Evolutionary conservation across 192 early-diverging fungal species (phyloP).

Genomic region (Oehlia diaphana): DNA sequence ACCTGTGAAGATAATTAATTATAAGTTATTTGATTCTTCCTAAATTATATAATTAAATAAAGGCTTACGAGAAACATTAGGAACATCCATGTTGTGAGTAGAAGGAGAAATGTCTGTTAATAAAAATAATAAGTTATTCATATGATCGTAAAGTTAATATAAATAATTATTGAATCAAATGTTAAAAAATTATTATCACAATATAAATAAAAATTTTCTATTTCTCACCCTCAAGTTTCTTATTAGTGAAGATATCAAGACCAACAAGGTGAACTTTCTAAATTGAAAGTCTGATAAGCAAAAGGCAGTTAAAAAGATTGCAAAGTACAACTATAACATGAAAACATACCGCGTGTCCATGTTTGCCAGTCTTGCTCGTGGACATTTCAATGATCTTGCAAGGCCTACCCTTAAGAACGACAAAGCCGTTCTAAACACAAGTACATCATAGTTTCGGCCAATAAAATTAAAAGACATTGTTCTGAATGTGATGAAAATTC

Average conservation of each 20-base stretch:
- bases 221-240: conserved; percentile 82
- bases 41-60: background rate
- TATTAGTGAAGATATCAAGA: conserved; percentile 96
- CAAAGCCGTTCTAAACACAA: conserved; percentile 74
- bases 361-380: conserved; percentile 99
- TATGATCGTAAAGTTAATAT: background rate
- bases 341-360: conserved; percentile 84
- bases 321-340: background rate
- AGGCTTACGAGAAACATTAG: conserved; percentile 77
- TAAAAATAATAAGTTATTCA: background rate
- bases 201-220: background rate
- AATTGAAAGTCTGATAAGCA: background rate
- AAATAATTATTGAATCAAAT: background rate
- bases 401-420: conserved; percentile 97
- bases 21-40: background rate
- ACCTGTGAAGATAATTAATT: conserved; percentile 6
- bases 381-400: conserved; percentile 99
- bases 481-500: background rate
- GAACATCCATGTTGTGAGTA: conserved; percentile 99
- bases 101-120: conserved; percentile 91
- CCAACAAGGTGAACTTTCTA: conserved; percentile 93
- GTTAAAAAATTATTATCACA: no score
- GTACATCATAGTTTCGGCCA: no score
- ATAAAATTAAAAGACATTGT: background rate
- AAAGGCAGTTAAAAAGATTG: background rate